These are phyloP conservation scores for Russula sp. DNA, from an alignment of 768 basidiomycete genomes.

Conservation along the genomic window DNA sequence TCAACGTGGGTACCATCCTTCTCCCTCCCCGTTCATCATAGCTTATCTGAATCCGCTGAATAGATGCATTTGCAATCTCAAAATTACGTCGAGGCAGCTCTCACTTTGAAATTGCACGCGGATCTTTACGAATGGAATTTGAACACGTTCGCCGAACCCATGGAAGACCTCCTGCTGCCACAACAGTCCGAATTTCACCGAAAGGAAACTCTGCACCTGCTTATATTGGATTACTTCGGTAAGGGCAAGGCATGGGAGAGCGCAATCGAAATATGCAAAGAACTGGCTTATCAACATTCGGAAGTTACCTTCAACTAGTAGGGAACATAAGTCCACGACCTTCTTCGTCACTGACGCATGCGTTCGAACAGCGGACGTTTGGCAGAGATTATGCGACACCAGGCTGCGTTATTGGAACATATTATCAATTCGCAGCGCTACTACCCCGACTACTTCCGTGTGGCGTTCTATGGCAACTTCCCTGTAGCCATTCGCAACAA, in stretches of 20 bases:
- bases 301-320: slow-evolving; percentile 90
- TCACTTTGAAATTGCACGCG: slow-evolving; percentile 89
- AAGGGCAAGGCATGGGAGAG: slow-evolving; percentile 98
- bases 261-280: slow-evolving; percentile 89
- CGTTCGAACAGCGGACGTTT: slow-evolving; percentile 51
- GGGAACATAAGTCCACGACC: slow-evolving; percentile 23
- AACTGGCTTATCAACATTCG: slow-evolving; percentile 81
- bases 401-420: slow-evolving; percentile 81
- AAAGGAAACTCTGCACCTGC: slow-evolving; percentile 84
- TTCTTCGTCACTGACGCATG: slow-evolving; percentile 13
- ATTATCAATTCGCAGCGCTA: slow-evolving; percentile 79
- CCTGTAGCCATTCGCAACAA: slow-evolving; percentile 79
- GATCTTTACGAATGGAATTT: slow-evolving; percentile 90
- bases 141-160: slow-evolving; percentile 70
- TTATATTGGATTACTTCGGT: slow-evolving; percentile 91
- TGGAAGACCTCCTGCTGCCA: slow-evolving; percentile 85
- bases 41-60: not conserved
- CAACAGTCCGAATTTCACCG: slow-evolving; percentile 91
- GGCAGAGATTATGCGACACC: slow-evolving; percentile 78
- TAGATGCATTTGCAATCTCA: slow-evolving; percentile 86
- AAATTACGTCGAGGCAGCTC: slow-evolving; percentile 87
- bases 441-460: slow-evolving; percentile 89
- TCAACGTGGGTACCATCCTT: slow-evolving; percentile 51
- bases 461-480: slow-evolving; percentile 91
- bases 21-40: not conserved